Evolutionary conservation across 2,329 filamentous ascomycete genomes (phyloP).

Genomic region (Penicillium sp.): DNA sequence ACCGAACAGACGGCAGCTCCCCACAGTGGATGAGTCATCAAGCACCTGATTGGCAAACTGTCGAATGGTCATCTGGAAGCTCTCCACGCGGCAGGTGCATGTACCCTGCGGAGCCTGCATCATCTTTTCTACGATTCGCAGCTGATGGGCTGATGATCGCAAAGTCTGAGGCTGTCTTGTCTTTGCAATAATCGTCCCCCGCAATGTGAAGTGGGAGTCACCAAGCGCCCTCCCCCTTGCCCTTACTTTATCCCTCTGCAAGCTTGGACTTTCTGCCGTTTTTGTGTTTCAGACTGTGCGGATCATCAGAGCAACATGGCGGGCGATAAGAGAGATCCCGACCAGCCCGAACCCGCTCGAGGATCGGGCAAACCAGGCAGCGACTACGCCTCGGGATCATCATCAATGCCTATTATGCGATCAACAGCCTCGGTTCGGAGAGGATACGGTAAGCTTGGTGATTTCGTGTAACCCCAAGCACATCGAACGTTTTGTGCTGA

Average conservation of each 20-base stretch:
- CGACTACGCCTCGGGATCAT: constrained; percentile 11
- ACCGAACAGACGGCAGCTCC: constrained; percentile 14
- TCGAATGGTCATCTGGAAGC: constrained; percentile 24
- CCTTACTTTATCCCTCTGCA: constrained; percentile 3
- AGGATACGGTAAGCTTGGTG: constrained; percentile 33
- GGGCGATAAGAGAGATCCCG: constrained; percentile 17
- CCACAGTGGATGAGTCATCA: constrained; percentile 17
- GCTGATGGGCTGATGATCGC: constrained; percentile 18
- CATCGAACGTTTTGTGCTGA: constrained; percentile 3
- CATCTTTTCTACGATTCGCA: constrained; percentile 15
- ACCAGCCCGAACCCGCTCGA: constrained; percentile 14
- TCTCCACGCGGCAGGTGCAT: constrained; percentile 20
- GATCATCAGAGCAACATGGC: constrained; percentile 18
- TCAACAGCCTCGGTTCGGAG: constrained; percentile 24
- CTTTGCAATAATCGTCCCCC: constrained; percentile 10
- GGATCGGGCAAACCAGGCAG: constrained; percentile 9
- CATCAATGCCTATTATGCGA: constrained; percentile 14
- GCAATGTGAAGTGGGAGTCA: constrained; percentile 19
- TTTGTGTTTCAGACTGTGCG: constrained; percentile 7
- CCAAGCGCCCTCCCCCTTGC: not conserved
- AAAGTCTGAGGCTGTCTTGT: not conserved
- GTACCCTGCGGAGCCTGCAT: constrained; percentile 11
- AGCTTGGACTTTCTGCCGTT: not conserved
- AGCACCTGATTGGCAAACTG: constrained; percentile 19
- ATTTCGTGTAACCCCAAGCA: constrained; percentile 21